Evolutionary conservation across 2,329 filamentous ascomycete genomes (phyloP), one percentile per base, ranked within the genome.

Genomic region (Ceratocystis huliohia): DNA sequence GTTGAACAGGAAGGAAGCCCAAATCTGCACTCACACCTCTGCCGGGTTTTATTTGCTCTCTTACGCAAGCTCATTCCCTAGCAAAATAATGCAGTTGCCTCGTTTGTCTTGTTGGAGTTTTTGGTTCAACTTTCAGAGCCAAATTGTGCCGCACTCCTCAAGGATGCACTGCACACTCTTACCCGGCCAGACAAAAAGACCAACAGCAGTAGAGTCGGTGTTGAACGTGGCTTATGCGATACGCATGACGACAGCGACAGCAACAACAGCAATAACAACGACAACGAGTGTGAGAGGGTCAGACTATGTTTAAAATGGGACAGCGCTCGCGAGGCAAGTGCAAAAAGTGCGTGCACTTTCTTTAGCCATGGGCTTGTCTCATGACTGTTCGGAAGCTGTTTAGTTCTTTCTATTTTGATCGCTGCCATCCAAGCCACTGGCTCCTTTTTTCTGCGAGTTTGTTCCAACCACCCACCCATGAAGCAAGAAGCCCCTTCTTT

Each of bases 321-420:
- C 37, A 15, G 3, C 37, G 37, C 37, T 41, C 37, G 10, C 10
- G 37, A 41, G 10, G 37, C 37, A 41, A 41, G 28, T 17, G 2
- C 10, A 57, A 33, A 17, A 57, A 20, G 53, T n/a, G 10, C 53
- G 25, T 33, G 53, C 53, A n/a, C 13, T 57, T 30, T 28, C 53
- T 28, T 53, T 25, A 28, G 53, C 53, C 53, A 28, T 33, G 53
- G 25, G 53, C 3, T 33, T 57, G 53, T 57, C 53, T 57, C 53
- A 57, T 57, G 53, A 57, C 25, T 6, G 53, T 57, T 57, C 53
- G 28, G 25, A 28, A 57, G 28, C 20, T 57, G 22, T 57, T 57
- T 57, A 57, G 41, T 28, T 50, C 7, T 45, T 62, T 66, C 64
- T 66, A 66, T 66, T 66, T 66, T 61, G 22, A 66, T 66, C 64